phyloP scores from a whole-genome alignment of 1,284 basidiomycete species.

The Fistulinella cinereoalba region DNA sequence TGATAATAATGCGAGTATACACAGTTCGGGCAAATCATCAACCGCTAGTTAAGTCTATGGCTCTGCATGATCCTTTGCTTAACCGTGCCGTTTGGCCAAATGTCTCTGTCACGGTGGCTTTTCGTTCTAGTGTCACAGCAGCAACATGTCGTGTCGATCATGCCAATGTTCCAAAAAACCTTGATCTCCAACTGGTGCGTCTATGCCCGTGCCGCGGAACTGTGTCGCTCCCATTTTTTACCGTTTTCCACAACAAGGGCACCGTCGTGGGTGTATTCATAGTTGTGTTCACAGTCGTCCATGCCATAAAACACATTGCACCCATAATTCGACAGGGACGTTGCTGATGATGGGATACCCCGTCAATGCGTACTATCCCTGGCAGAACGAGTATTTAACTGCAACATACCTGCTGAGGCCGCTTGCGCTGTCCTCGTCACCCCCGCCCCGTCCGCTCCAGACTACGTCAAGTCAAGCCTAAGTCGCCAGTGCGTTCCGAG shows the following conservation, averaged over 20 bases:
- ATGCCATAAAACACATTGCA: constrained; percentile 59
- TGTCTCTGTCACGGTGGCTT: too few species aligned
- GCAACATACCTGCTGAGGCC: constrained; percentile 22
- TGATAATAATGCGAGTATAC: too few species aligned
- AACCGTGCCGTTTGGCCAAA: too few species aligned
- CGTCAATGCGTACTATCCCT: constrained; percentile 26
- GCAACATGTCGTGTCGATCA: background rate
- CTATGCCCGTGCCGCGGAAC: background rate
- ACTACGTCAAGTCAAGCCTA: constrained; percentile 11
- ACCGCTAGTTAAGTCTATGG: too few species aligned
- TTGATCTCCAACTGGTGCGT: constrained; percentile 26
- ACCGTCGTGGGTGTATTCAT: constrained; percentile 69
- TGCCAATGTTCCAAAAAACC: background rate
- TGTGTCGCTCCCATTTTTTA: constrained; percentile 7
- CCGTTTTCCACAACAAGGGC: constrained; percentile 65
- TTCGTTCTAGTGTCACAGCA: too few species aligned
- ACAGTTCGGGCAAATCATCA: too few species aligned
- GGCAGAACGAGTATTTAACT: constrained; percentile 26
- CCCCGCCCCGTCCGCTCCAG: constrained; percentile 5
- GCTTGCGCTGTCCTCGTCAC: constrained; percentile 4
- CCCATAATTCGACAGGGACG: constrained; percentile 65
- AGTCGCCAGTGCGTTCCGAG: constrained; percentile 12
- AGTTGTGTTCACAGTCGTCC: constrained; percentile 59
- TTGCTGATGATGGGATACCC: constrained; percentile 48
- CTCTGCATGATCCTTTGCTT: too few species aligned